phyloP scores from a whole-genome alignment of 352 stramenopile genomes.

The Pythium utonaiense region DNA sequence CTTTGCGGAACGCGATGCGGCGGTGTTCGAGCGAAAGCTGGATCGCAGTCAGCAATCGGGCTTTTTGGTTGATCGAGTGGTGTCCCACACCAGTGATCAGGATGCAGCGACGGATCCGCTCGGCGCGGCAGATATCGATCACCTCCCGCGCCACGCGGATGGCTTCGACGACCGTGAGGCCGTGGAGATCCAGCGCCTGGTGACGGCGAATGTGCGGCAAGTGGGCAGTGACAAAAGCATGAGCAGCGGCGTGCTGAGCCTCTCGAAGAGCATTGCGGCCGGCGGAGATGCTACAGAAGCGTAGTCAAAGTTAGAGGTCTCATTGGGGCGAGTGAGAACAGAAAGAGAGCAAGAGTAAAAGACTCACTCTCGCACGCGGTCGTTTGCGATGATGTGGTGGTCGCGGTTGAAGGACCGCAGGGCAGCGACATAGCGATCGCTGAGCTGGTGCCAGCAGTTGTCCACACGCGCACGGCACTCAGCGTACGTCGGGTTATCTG shows the following conservation, averaged over 20 bases:
- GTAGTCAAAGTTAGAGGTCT: conserved; percentile 1
- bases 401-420: conserved; percentile 55
- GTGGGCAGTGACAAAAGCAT: conserved; percentile 57
- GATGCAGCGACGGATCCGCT: conserved; percentile 57
- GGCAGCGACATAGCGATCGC: conserved; percentile 52
- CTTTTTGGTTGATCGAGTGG: conserved; percentile 65
- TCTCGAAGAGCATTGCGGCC: conserved; percentile 51
- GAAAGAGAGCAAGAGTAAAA: background rate
- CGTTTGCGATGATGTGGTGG: conserved; percentile 45
- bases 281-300: conserved; percentile 36
- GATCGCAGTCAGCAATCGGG: conserved; percentile 53
- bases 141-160: conserved; percentile 52
- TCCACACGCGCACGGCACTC: conserved; percentile 52
- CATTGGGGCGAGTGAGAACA: background rate
- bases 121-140: conserved; percentile 51
- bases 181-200: conserved; percentile 59
- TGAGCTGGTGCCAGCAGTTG: conserved; percentile 48
- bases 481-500: conserved; percentile 42
- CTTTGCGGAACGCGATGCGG: conserved; percentile 52
- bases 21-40: conserved; percentile 58
- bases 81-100: conserved; percentile 64
- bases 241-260: conserved; percentile 55
- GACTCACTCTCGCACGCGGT: conserved; percentile 59
- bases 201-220: conserved; percentile 46
- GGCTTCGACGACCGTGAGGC: conserved; percentile 64